Base-by-base conservation (phyloP, 805 yeast species). In the Suhomyces sp. region DNA sequence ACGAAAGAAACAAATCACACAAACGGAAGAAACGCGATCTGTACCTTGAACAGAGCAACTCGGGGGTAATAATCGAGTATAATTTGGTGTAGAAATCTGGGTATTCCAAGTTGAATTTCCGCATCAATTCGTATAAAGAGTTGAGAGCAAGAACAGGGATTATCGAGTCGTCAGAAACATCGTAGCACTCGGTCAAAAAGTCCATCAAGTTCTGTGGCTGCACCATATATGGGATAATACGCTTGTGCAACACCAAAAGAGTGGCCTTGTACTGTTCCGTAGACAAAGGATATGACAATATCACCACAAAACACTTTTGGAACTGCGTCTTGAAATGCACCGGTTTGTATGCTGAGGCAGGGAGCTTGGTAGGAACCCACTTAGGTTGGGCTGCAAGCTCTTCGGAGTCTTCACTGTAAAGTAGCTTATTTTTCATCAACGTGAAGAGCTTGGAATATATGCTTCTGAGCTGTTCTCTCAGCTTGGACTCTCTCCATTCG, bases 171-270 rank as follows among this genome's bases (percentile, higher is more conserved):
- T 70, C 72, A 35, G 61, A 64, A 45, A 66, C 63, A 58, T 88
- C 79, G 65, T 90, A 92, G 2, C 96, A 86, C 55, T 89, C 96
- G 0, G 97, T 90, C 54, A 93, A 75, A 66, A 93, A 94, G 72
- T 93, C 99, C 97, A 94, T 92, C 46, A 94, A 72, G 55, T 81
- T 78, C 44, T 89, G 87, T 6, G 98, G 96, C 58, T 84, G 85
- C 45, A 81, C 78, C 78, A 90, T 81, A 63, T 79, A 81, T 38
- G 97, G 97, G 36, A 93, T 86, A 42, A 94, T 79, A 56, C 96
- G 75, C 65, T 90, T 90, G 68, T 94, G 97, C 60, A 94, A 66
- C 2, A 91, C 78, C 4, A 83, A 71, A 52, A 93, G 73, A 5
- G 86, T 76, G 1, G 86, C 73, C 67, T 89, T 90, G 68, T 87